A percentile compares a stretch with the other conserved stretches of the same genome.
Evolutionary conservation across 352 stramenopile species (phyloP).

Genomic region (Pythium inflatum): DNA sequence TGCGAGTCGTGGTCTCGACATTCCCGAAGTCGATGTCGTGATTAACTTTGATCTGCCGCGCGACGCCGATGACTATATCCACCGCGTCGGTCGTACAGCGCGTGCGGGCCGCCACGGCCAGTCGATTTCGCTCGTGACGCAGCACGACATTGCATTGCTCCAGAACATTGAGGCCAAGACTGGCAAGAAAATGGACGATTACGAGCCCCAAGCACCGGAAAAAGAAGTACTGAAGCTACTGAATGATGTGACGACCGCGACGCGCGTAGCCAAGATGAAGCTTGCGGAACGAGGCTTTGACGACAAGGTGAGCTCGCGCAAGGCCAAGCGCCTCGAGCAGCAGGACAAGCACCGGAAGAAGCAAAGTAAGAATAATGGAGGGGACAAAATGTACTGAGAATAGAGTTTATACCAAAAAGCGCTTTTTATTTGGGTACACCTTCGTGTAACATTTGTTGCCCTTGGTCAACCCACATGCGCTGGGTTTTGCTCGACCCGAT

Average conservation of each 20-base stretch:
- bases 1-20: constrained; percentile 96
- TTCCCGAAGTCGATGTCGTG: constrained; percentile 96
- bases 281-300: constrained; percentile 89
- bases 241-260: constrained; percentile 95
- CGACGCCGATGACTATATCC: constrained; percentile 97
- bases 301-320: constrained; percentile 78
- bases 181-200: constrained; percentile 92
- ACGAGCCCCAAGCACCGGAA: constrained; percentile 76
- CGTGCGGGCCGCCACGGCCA: constrained; percentile 90
- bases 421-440: constrained; percentile 1
- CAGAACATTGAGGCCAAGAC: constrained; percentile 95
- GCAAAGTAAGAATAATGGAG: background rate
- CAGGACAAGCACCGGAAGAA: constrained; percentile 38
- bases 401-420: background rate
- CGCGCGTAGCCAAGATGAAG: constrained; percentile 93
- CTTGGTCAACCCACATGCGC: constrained; percentile 10
- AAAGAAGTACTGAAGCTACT: constrained; percentile 95
- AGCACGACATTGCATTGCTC: constrained; percentile 94
- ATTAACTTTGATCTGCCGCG: constrained; percentile 97
- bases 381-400: constrained; percentile 9
- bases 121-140: constrained; percentile 95
- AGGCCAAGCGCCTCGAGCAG: constrained; percentile 68
- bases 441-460: constrained; percentile 32
- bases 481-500: too few relatives aligned
- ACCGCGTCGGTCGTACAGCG: constrained; percentile 96